phyloP scores from a whole-genome alignment of 2,329 filamentous ascomycete species.

The Colletotrichum karsti region DNA sequence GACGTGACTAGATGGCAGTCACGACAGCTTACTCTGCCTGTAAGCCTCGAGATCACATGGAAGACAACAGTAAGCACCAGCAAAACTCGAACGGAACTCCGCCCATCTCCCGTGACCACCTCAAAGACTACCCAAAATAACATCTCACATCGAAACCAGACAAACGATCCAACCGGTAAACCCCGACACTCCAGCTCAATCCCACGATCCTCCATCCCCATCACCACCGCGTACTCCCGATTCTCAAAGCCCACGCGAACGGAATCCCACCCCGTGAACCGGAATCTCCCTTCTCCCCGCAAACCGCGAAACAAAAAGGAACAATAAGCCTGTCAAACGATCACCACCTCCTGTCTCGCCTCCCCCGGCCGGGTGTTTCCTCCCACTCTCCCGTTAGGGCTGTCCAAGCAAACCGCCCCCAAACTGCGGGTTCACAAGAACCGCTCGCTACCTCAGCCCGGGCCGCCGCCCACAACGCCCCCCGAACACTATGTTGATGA shows the following conservation, averaged over 20 bases:
- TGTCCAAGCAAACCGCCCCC: neutral
- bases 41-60: neutral
- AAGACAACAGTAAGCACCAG: neutral
- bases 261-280: neutral
- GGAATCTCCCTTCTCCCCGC: neutral
- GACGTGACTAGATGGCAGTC: neutral
- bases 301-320: neutral
- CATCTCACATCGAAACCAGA: no score
- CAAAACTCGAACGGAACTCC: neutral
- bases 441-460: no score
- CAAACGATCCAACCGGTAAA: no score
- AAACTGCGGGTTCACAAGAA: neutral
- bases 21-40: neutral
- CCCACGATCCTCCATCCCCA: no score
- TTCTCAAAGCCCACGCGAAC: neutral
- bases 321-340: neutral
- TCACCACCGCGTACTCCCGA: no score
- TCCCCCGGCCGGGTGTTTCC: neutral
- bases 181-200: no score
- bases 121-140: no score
- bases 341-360: neutral
- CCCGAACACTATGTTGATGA: no score
- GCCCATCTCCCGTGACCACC: neutral
- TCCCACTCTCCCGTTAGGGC: conserved; percentile 8
- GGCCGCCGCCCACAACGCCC: neutral